phyloP scores from a whole-genome alignment of 2,329 filamentous ascomycete species.

The Botrytis paeoniae region DNA sequence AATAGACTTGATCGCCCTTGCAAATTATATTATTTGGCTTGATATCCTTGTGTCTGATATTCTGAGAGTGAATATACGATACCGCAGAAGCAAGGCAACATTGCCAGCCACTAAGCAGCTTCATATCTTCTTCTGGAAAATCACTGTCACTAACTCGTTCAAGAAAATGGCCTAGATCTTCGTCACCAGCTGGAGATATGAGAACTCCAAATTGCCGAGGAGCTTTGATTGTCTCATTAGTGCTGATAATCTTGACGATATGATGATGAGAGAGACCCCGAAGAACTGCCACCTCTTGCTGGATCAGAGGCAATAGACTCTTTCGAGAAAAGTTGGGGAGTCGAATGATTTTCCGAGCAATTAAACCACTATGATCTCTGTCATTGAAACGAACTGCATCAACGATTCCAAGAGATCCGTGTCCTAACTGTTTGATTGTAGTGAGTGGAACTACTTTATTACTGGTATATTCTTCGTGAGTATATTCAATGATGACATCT shows the following conservation, averaged over 20 bases:
- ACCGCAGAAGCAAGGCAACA: conserved; percentile 26
- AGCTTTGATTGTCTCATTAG: conserved; percentile 24
- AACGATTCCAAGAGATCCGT: conserved; percentile 25
- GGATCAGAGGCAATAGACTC: conserved; percentile 23
- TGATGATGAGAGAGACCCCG: conserved; percentile 22
- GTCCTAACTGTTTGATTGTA: conserved; percentile 23
- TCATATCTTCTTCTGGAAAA: conserved; percentile 21
- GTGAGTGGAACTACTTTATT: conserved; percentile 19
- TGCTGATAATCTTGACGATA: conserved; percentile 24
- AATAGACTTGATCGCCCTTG: conserved; percentile 23
- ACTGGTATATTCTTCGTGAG: conserved; percentile 21
- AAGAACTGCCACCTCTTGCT: conserved; percentile 24
- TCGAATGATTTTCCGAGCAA: conserved; percentile 25
- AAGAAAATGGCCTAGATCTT: conserved; percentile 25
- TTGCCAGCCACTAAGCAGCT: conserved; percentile 19
- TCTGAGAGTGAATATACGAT: conserved; percentile 23
- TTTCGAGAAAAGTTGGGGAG: conserved; percentile 23
- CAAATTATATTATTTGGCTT: conserved; percentile 27
- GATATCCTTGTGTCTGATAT: conserved; percentile 28
- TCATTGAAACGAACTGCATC: conserved; percentile 21
- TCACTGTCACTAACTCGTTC: conserved; percentile 25
- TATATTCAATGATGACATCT: conserved; percentile 6
- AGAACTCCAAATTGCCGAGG: conserved; percentile 25
- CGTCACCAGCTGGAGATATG: conserved; percentile 24
- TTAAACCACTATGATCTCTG: not conserved